These are phyloP conservation scores for Aphanomyces cochlioides DNA, from an alignment of 352 stramenopile genomes.

Conservation along the genomic window DNA sequence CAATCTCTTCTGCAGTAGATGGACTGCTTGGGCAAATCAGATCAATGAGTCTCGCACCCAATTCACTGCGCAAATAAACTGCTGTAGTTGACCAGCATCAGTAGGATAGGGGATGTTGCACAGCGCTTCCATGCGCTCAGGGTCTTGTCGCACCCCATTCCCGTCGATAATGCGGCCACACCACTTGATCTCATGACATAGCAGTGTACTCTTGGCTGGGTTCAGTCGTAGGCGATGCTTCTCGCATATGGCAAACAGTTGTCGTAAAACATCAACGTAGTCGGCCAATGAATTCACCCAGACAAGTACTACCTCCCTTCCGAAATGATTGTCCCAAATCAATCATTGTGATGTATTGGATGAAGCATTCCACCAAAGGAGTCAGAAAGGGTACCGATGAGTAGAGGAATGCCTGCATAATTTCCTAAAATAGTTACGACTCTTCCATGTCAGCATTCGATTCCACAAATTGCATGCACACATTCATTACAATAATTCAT, in stretches of 20 bases:
- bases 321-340: too few species aligned
- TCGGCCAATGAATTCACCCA: too few species aligned
- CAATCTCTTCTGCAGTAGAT: background rate
- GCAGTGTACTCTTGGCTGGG: constrained; percentile 33
- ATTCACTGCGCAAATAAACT: constrained; percentile 18
- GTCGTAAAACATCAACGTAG: background rate
- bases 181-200: constrained; percentile 27
- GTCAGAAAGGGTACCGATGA: too few species aligned
- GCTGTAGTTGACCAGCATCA: constrained; percentile 25
- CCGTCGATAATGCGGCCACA: constrained; percentile 26
- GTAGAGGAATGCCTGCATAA: too few species aligned
- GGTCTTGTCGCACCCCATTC: constrained; percentile 11
- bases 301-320: too few species aligned
- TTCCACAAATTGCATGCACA: too few species aligned
- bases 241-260: constrained; percentile 32
- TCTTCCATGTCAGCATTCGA: too few species aligned
- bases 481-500: too few species aligned
- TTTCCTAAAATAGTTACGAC: too few species aligned
- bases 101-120: constrained; percentile 27
- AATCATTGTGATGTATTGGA: too few species aligned
- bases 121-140: constrained; percentile 18
- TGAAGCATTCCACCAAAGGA: too few species aligned
- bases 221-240: constrained; percentile 33
- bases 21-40: background rate
- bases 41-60: constrained; percentile 2